Base-by-base conservation (phyloP, 192 early-diverging fungal genomes). In the Linnemannia elongata region DNA sequence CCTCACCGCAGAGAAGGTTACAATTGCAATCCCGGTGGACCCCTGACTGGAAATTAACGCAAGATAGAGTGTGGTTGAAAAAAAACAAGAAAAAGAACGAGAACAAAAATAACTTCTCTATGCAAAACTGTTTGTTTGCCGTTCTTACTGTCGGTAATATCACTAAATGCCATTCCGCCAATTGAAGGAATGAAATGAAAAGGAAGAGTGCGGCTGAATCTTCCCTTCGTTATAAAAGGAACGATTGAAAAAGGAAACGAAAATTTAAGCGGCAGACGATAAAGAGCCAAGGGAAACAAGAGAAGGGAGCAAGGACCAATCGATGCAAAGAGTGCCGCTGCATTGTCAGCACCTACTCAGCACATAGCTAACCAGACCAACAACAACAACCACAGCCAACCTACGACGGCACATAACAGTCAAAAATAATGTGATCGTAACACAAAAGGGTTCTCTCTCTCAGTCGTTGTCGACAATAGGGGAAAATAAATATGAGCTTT, bases 261-360 rank as follows among this genome's bases (percentile, higher is more conserved):
- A 35, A 27, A 15, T 38, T 52, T 52, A 52, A 18, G 15, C 0
- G 6, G 5, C 2, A 3, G 18, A 4, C 6, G 3, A 20, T 1
- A 20, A 18, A 20, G 4, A 52, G 49, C 47, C 10, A 17, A 49
- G 18, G 47, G 18, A 18, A 49, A 18, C 0, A 49, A 13, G 24
- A 39, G 15, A 24, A 76, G 60, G 39, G 39, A 63, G 75, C 75
- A 76, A 66, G 75, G 57, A 76, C 75, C 75, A 76, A 76, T 76
- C 75, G 39, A 73, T 73, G 72, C 72, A 9, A 2, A 52, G 44
- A 30, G n/a, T 57, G n/a, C 27, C 15, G 60, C 60, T 66, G 60
- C 60, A 66, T 3, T 45, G 72, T 30, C 38, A 73, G 38, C 72
- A 73, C 44, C 20, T 30, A 45, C 49, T 27, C 27, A 45, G 27